Evolutionary conservation across 345 rosid species (phyloP), one percentile per base, ranked within the genome.

Genomic region (Eucalyptus tenuipes): DNA sequence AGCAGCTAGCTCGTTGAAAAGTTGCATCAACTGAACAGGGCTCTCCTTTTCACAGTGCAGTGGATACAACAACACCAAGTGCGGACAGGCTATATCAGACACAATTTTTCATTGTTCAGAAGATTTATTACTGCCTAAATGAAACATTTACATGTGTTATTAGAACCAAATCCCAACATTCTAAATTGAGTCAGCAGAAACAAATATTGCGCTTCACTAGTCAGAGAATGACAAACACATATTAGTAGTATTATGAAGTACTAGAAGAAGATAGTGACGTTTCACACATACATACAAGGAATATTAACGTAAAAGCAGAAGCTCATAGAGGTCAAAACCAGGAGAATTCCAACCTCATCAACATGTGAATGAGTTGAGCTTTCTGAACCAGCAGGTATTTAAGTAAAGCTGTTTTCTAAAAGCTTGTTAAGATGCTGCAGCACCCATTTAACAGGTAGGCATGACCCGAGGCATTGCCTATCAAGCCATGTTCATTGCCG

Each of bases 11-110:
- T 95, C 97, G 93, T 96, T 98, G 91, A 97, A 95, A 82, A 98
- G 95, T 93, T 98, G 99, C 99, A 98, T 98, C 91, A 98, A 88
- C 88, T 98, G 98, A 89, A 98, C 97, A 42, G 99, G 97, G 88
- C 97, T 97, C 90, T 98, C 98, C 92, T 98, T 97, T 97, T 98
- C 99, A 89, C 93, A 95, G 80, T 96, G 98, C 91, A 97, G 89
- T 89, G 99, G 99, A 94, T 96, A 95, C 88, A 98, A 61, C 97
- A 95, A 95, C 45, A 97, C 98, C 89, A 98, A 91, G 86, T 97
- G 95, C 45, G 96, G 94, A 59, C 95, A 91, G 91, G 97, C 98
- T 81, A 97, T 92, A 89, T 97, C 98, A 90, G 99, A 94, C 45
- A 96, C 91, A 90, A 90, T 93, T 94, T 94, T 86, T 98, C 99